Conservation (phyloP, 1,284 basidiomycete species). For the Ustilago tritici region DNA sequence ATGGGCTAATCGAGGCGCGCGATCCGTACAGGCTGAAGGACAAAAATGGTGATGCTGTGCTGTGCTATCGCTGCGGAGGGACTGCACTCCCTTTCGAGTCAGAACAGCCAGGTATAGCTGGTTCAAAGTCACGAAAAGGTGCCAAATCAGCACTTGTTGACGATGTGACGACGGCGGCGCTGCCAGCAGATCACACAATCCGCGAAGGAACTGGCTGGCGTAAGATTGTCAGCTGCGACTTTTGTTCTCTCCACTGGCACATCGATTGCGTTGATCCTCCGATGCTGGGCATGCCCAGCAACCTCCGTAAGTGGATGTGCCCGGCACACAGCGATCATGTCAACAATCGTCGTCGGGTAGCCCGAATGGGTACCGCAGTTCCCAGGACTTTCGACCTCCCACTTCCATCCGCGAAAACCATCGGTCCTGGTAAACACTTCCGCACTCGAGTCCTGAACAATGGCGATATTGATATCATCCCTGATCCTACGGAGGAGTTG, state of each 20-base stretch:
- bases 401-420: constrained; percentile 39
- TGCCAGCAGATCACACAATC: constrained; percentile 30
- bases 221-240: constrained; percentile 90
- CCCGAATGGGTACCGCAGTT: constrained; percentile 39
- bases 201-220: constrained; percentile 66
- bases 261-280: constrained; percentile 95
- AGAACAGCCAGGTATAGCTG: constrained; percentile 4
- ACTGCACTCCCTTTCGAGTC: constrained; percentile 75
- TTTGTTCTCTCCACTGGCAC: constrained; percentile 95
- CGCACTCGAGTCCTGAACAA: constrained; percentile 83
- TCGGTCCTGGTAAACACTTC: constrained; percentile 76
- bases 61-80: constrained; percentile 89
- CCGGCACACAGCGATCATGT: constrained; percentile 90
- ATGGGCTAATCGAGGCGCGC: constrained; percentile 88
- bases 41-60: constrained; percentile 81
- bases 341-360: constrained; percentile 70
- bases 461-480: constrained; percentile 87
- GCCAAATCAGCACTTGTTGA: neutral
- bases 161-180: constrained; percentile 13
- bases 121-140: neutral
- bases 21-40: constrained; percentile 90
- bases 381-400: constrained; percentile 50
- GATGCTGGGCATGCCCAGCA: constrained; percentile 83
- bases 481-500: constrained; percentile 71
- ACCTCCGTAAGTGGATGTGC: constrained; percentile 97